phyloP scores from a whole-genome alignment of 1,284 basidiomycete species.

The Farysia itapuensis region DNA sequence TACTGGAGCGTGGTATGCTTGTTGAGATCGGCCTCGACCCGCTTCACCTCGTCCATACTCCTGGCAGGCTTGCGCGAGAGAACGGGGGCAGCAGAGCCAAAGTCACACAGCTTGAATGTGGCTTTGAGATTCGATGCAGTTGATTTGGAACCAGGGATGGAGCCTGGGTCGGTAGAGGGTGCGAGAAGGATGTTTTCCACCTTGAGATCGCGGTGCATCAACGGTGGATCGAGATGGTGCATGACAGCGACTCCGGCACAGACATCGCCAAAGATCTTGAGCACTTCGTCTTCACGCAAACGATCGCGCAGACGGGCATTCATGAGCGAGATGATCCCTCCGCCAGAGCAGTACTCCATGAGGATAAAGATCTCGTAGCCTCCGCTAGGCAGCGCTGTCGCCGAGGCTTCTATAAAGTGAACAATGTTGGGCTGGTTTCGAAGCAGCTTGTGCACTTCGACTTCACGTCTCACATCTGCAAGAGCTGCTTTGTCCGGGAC shows the following conservation, averaged over 20 bases:
- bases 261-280: slow-evolving; percentile 77
- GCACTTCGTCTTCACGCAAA: slow-evolving; percentile 89
- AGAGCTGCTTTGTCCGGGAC: slow-evolving; percentile 87
- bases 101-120: slow-evolving; percentile 93
- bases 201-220: slow-evolving; percentile 96
- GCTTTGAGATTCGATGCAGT: slow-evolving; percentile 62
- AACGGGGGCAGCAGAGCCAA: slow-evolving; percentile 81
- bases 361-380: slow-evolving; percentile 93
- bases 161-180: slow-evolving; percentile 32
- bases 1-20: slow-evolving; percentile 93
- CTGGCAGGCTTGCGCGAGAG: slow-evolving; percentile 40
- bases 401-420: slow-evolving; percentile 83
- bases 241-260: slow-evolving; percentile 64
- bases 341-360: slow-evolving; percentile 92
- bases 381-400: slow-evolving; percentile 66
- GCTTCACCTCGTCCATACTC: slow-evolving; percentile 66
- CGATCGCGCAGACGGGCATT: slow-evolving; percentile 91
- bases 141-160: slow-evolving; percentile 55
- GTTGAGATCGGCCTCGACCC: slow-evolving; percentile 87
- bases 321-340: slow-evolving; percentile 99
- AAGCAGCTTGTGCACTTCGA: slow-evolving; percentile 91
- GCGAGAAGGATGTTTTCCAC: slow-evolving; percentile 85
- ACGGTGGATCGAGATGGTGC: slow-evolving; percentile 85
- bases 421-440: slow-evolving; percentile 90
- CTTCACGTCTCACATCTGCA: slow-evolving; percentile 93